Base-by-base conservation (phyloP, 2,329 filamentous ascomycete species). In the Ophiostoma pallidulum region DNA sequence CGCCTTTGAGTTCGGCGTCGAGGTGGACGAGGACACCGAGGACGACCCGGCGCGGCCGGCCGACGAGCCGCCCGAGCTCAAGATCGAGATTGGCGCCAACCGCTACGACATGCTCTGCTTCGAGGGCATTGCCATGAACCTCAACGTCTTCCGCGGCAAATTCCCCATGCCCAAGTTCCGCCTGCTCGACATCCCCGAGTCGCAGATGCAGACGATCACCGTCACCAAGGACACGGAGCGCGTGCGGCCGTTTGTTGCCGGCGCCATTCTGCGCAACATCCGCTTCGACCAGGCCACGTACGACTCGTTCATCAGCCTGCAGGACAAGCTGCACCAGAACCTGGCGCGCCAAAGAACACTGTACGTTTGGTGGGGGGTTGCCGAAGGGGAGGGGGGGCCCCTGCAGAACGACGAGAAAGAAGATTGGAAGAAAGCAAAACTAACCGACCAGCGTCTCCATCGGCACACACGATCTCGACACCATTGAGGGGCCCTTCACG, bases 321-420 rank as follows among this genome's bases (percentile, higher is more conserved):
- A 98, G 71, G 94, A 98, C 70, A 98, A 98, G 72, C 78, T 98
- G 41, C 92, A 98, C 71, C 85, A 91, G 64, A 98, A 98, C 63
- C 72, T 98, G 56, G 94, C 92, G 41, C 81, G 92, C 53, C 86
- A 97, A 66, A 75, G 92, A 59, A 96, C 91, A 1, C 71, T 98
- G 51, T 54, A 36, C 2, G 53, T 52, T 13, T 8, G 6, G 8
- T n/a, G 54, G 16, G 9, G 20, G 14, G 8, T 10, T n/a, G 19
- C 20, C 14, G 5, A 13, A 16, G 18, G n/a, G 3, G 14, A 16
- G 16, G 13, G 24, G 28, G 28, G 16, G 29, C n/a, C n/a, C n/a
- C n/a, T n/a, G n/a, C n/a, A 26, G 22, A 22, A 28, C 10, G 42
- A 37, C n/a, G 18, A 14, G 19, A 16, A 8, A 20, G 22, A 9